Base-by-base conservation (phyloP, 768 basidiomycete species). In the Podaxis mareebaensis region DNA sequence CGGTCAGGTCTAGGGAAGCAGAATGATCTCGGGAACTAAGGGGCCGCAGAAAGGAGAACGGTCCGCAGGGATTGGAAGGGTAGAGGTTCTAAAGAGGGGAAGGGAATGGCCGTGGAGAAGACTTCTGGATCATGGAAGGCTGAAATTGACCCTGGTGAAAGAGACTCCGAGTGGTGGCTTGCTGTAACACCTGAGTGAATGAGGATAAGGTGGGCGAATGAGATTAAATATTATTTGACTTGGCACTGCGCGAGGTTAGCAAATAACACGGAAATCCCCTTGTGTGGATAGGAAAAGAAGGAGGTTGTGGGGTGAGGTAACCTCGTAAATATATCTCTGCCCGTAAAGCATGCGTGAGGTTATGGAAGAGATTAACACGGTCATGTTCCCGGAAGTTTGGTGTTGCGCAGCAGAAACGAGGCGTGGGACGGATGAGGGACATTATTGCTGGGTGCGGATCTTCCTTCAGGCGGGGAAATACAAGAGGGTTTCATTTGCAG, bases 401-500 rank as follows among this genome's bases (percentile, higher is more conserved):
- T 33, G 52, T 2, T 30, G 4, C 17, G 40, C 39, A 28, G 22
- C 26, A 44, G 60, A 36, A 53, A 26, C 22, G 36, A 44, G 24
- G 39, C 60, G 40, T 53, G 60, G 24, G 51, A 40, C 26, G 55
- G 26, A 44, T 22, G 56, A 28, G 38, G 11, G 38, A 8, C 4
- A 36, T 1, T 22, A 30, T 58, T 24, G 26, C 7, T 42, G 22
- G 15, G 26, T 28, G 20, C 6, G 56, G 42, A 58, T 58, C 56
- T 46, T 42, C 42, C 6, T n/a, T 51, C 5, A 58, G 8, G 20
- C 38, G 54, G 54, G n/a, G 36, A 38, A 33, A 33, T 6, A 39
- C n/a, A 51, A 51, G 49, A 58, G 56, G 56, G 60, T 53, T n/a
- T 40, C 60, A 44, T 40, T 33, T n/a, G 60, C 51, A 17, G 26